These are phyloP conservation scores for Periconia macrospinosa DNA, from an alignment of 2,329 filamentous ascomycete genomes.

Conservation along the genomic window DNA sequence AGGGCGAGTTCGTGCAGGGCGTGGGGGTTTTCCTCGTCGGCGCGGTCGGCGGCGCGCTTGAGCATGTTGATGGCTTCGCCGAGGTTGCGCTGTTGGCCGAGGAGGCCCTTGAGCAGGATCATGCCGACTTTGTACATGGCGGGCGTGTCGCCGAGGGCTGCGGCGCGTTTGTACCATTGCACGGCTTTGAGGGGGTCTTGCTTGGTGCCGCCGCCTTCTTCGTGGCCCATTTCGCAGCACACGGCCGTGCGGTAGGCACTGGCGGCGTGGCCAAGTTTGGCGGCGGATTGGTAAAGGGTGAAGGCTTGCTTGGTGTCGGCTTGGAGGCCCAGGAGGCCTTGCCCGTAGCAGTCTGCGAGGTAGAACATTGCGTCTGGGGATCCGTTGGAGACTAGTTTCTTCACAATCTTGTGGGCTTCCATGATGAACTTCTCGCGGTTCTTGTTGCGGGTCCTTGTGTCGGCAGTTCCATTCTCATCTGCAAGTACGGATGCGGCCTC, in stretches of 20 bases:
- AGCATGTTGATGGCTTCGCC: slow-evolving; percentile 89
- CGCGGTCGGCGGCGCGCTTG: slow-evolving; percentile 86
- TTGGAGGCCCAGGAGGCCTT: slow-evolving; percentile 76
- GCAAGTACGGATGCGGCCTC: slow-evolving; percentile 81
- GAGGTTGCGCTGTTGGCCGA: slow-evolving; percentile 83
- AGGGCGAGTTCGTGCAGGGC: slow-evolving; percentile 83
- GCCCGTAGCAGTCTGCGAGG: slow-evolving; percentile 84
- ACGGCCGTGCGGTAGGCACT: slow-evolving; percentile 94
- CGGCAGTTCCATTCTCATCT: slow-evolving; percentile 72
- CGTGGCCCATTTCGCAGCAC: slow-evolving; percentile 93
- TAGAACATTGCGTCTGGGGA: slow-evolving; percentile 92
- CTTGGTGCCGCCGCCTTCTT: slow-evolving; percentile 90
- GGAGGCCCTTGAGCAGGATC: slow-evolving; percentile 87
- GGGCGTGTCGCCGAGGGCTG: slow-evolving; percentile 83
- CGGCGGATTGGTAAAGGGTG: slow-evolving; percentile 87
- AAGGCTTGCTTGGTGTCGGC: slow-evolving; percentile 91
- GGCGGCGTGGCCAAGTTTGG: slow-evolving; percentile 82
- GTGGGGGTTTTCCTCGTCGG: slow-evolving; percentile 89
- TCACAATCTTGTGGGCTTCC: slow-evolving; percentile 88
- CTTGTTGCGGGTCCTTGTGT: slow-evolving; percentile 63
- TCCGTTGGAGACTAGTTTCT: slow-evolving; percentile 75
- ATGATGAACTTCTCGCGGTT: slow-evolving; percentile 79
- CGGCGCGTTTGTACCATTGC: slow-evolving; percentile 96
- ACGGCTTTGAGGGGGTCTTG: slow-evolving; percentile 92
- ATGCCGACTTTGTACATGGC: slow-evolving; percentile 99